These are phyloP conservation scores for Aspergillus proliferans DNA, from an alignment of 2,329 filamentous ascomycete species.

Conservation along the genomic window DNA sequence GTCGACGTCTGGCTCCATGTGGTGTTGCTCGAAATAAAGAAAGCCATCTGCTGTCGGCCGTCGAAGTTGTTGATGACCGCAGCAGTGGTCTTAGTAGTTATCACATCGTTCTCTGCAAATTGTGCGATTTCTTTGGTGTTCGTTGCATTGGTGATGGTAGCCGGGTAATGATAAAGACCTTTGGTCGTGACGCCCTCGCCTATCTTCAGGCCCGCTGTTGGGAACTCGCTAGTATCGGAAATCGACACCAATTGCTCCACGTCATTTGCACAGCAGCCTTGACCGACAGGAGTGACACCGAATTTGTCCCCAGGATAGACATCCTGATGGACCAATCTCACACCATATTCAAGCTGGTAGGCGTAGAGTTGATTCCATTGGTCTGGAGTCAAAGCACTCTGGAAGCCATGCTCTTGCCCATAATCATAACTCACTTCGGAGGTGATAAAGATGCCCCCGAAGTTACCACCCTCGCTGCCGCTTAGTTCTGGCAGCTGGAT, in stretches of 20 bases:
- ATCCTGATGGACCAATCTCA: slow-evolving; percentile 56
- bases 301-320: slow-evolving; percentile 50
- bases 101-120: slow-evolving; percentile 44
- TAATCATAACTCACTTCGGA: slow-evolving; percentile 53
- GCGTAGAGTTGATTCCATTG: slow-evolving; percentile 53
- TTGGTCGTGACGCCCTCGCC: slow-evolving; percentile 44
- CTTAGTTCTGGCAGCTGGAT: slow-evolving; percentile 49
- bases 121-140: slow-evolving; percentile 51
- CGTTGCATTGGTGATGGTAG: slow-evolving; percentile 47
- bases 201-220: slow-evolving; percentile 49
- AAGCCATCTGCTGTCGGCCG: slow-evolving; percentile 56
- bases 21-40: slow-evolving; percentile 51
- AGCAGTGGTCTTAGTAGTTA: slow-evolving; percentile 41
- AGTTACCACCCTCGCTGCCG: slow-evolving; percentile 48
- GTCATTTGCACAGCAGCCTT: slow-evolving; percentile 44
- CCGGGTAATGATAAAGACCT: slow-evolving; percentile 56
- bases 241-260: slow-evolving; percentile 50
- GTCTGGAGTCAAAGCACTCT: slow-evolving; percentile 49
- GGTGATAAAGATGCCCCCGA: slow-evolving; percentile 53
- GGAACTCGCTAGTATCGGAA: slow-evolving; percentile 49
- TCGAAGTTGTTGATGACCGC: slow-evolving; percentile 56
- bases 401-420: slow-evolving; percentile 34
- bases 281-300: slow-evolving; percentile 36
- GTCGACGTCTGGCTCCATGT: slow-evolving; percentile 50
- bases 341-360: slow-evolving; percentile 54